These are phyloP conservation scores for Sporothrix brunneoviolacea DNA, from an alignment of 2,329 filamentous ascomycete genomes.

Conservation along the genomic window DNA sequence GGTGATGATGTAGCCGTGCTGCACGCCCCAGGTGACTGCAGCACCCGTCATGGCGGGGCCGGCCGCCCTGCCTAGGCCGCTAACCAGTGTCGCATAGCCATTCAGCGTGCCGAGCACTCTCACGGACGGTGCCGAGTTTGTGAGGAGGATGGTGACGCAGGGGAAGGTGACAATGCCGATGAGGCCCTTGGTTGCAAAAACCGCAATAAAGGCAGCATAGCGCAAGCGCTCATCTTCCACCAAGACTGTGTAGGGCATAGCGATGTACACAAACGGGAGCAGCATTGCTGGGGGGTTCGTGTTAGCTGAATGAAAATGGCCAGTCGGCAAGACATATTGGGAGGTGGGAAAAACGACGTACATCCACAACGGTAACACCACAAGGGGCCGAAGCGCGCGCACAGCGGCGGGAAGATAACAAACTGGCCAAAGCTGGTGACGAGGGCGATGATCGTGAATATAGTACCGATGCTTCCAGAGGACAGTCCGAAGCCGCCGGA, in stretches of 20 bases:
- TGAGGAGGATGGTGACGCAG: slow-evolving; percentile 81
- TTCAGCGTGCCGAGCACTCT: slow-evolving; percentile 81
- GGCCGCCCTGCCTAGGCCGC: slow-evolving; percentile 68
- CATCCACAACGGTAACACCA: slow-evolving; percentile 62
- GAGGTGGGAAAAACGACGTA: slow-evolving; percentile 24
- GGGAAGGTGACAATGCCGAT: slow-evolving; percentile 82
- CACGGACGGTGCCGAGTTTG: slow-evolving; percentile 73
- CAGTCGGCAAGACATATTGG: neutral
- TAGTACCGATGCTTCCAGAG: slow-evolving; percentile 69
- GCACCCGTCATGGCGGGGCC: slow-evolving; percentile 71
- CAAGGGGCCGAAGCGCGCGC: slow-evolving; percentile 65
- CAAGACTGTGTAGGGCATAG: slow-evolving; percentile 76
- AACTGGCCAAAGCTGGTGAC: slow-evolving; percentile 80
- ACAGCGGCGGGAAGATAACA: slow-evolving; percentile 71
- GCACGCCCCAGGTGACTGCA: slow-evolving; percentile 69
- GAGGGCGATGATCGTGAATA: slow-evolving; percentile 79
- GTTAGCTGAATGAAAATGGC: no score
- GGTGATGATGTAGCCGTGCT: slow-evolving; percentile 66
- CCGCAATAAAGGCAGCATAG: slow-evolving; percentile 53
- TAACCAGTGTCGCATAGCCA: slow-evolving; percentile 78
- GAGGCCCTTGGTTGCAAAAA: slow-evolving; percentile 70
- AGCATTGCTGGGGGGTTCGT: no score
- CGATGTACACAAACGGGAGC: slow-evolving; percentile 69
- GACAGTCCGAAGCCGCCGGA: slow-evolving; percentile 69
- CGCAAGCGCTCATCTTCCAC: slow-evolving; percentile 42